A percentile compares a stretch with the other conserved stretches of the same genome.
Evolutionary conservation across 73 alveolate genomes (phyloP).

Genomic region (Breviolum minutum): DNA sequence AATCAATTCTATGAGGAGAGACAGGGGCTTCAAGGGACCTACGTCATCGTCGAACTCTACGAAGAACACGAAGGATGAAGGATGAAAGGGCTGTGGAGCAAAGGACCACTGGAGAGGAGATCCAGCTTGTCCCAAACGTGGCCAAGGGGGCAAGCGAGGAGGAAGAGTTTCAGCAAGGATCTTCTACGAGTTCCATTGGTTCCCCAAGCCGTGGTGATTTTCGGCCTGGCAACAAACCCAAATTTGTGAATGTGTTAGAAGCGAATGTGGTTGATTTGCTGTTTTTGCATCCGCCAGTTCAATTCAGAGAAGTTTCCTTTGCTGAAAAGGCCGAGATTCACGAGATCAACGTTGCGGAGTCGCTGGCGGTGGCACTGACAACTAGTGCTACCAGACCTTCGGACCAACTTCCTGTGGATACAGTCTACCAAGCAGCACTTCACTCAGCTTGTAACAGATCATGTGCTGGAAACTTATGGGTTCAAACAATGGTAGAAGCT

Average conservation of each 20-base stretch:
- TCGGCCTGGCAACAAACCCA: not conserved
- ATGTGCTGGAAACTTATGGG: constrained; percentile 10
- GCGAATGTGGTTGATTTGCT: not conserved
- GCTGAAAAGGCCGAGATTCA: not conserved
- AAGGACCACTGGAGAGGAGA: constrained; percentile 4
- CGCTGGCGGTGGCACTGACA: not conserved
- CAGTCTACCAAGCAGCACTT: not conserved
- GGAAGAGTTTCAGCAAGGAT: too few relatives aligned
- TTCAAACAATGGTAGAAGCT: not conserved
- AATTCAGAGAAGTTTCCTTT: not conserved
- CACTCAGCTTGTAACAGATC: constrained; percentile 8
- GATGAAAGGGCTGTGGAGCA: not conserved
- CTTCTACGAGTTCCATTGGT: not conserved
- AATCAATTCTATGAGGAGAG: not conserved
- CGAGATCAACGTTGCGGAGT: not conserved
- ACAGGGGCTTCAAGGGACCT: constrained; percentile 20
- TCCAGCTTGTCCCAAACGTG: not conserved
- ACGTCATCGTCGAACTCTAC: not conserved
- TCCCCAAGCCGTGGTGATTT: not conserved
- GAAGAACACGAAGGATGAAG: not conserved
- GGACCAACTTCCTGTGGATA: not conserved
- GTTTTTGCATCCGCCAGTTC: not conserved
- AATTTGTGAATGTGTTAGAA: not conserved
- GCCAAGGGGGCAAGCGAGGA: not conserved
- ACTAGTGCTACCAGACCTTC: not conserved